These are phyloP conservation scores for Fonsecaea pedrosoi DNA, from an alignment of 2,329 filamentous ascomycete species.

Conservation along the genomic window DNA sequence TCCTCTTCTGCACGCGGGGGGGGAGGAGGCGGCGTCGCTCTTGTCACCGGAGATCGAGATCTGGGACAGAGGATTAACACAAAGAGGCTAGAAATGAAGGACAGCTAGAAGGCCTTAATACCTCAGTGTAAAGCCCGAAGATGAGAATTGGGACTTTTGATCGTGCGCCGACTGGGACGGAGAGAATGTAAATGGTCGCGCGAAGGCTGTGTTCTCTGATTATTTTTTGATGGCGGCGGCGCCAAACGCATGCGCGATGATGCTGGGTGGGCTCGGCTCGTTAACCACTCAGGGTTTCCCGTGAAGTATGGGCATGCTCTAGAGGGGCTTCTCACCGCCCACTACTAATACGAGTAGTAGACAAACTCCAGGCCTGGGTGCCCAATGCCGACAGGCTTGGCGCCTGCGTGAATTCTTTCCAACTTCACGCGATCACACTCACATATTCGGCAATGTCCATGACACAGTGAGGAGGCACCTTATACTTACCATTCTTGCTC, in stretches of 20 bases:
- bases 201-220: not conserved
- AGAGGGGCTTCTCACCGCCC: too few species aligned
- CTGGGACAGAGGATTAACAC: not conserved
- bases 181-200: not conserved
- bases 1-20: conserved; percentile 9
- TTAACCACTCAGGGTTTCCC: not conserved
- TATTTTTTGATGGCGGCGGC: not conserved
- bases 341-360: too few species aligned
- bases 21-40: not conserved
- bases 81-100: not conserved
- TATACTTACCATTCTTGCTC: too few species aligned
- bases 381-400: too few species aligned
- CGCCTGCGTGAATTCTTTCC: too few species aligned
- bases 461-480: too few species aligned
- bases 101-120: not conserved
- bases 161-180: not conserved
- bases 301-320: not conserved
- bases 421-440: too few species aligned
- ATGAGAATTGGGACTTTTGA: not conserved
- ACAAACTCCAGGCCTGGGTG: too few species aligned
- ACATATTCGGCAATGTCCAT: too few species aligned
- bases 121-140: not conserved
- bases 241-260: not conserved
- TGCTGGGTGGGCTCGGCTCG: not conserved
- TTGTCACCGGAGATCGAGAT: not conserved